Evolutionary conservation across 805 yeast species (phyloP).

Genomic region (Priceomyces melissophilus): DNA sequence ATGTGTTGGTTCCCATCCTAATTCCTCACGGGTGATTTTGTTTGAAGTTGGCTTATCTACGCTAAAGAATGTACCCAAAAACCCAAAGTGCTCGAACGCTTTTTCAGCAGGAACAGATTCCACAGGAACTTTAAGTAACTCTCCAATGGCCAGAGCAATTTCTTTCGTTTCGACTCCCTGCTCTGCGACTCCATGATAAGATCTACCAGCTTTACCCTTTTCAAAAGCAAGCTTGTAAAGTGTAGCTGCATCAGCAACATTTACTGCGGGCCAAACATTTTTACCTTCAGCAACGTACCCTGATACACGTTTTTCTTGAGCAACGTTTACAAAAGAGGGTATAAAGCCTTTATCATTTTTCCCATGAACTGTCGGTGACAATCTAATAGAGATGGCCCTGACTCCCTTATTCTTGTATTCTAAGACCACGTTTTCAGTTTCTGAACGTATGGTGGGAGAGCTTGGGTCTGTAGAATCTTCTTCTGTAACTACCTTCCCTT

Average conservation of each 20-base stretch:
- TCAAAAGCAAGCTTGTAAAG: constrained; percentile 13
- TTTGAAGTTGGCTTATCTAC: too few relatives aligned
- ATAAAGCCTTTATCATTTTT: constrained; percentile 22
- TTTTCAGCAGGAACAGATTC: constrained; percentile 12
- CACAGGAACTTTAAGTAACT: constrained; percentile 11
- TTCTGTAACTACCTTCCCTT: neutral
- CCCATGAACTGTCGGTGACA: constrained; percentile 33
- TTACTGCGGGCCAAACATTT: constrained; percentile 27
- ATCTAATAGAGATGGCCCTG: constrained; percentile 17
- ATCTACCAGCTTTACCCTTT: constrained; percentile 4
- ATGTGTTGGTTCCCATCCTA: neutral
- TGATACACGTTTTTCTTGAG: constrained; percentile 27
- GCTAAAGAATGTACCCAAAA: neutral
- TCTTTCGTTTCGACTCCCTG: constrained; percentile 12
- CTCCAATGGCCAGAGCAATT: constrained; percentile 22
- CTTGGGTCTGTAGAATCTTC: neutral
- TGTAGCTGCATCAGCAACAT: constrained; percentile 29
- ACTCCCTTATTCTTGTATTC: constrained; percentile 19
- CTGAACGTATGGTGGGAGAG: too few relatives aligned
- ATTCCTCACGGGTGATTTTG: neutral
- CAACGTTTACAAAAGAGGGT: constrained; percentile 16
- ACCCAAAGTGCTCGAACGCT: constrained; percentile 1
- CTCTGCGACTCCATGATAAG: constrained; percentile 5
- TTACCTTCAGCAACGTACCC: constrained; percentile 32
- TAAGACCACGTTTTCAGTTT: constrained; percentile 11